phyloP scores from a whole-genome alignment of 2,329 filamentous ascomycete species.

The Fonsecaea pedrosoi region DNA sequence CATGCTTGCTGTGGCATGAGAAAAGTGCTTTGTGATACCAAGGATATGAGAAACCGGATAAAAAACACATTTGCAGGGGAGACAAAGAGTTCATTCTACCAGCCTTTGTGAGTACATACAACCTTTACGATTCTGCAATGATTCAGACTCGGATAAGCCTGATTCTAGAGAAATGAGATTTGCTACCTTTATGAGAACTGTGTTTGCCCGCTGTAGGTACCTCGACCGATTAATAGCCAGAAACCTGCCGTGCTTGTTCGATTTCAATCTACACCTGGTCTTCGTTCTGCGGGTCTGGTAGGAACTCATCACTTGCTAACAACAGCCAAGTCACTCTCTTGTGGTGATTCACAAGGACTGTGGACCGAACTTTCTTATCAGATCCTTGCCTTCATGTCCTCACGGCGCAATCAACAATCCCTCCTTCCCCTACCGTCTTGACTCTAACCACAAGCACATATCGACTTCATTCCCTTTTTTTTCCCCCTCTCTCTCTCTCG shows the following conservation, averaged over 20 bases:
- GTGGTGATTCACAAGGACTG: not conserved
- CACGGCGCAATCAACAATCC: not conserved
- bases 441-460: not conserved
- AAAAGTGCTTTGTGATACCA: constrained; percentile 6
- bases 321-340: not conserved
- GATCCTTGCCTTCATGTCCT: constrained; percentile 5
- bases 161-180: constrained; percentile 6
- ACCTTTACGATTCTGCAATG: constrained; percentile 4
- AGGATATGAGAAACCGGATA: not conserved
- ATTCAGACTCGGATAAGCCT: not conserved
- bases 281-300: not conserved
- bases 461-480: constrained; percentile 2
- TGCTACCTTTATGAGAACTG: not conserved
- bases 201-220: not conserved
- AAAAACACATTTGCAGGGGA: not conserved
- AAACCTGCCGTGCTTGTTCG: not conserved
- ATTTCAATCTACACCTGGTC: not conserved
- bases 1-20: constrained; percentile 28
- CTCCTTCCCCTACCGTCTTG: not conserved
- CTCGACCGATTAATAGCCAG: not conserved
- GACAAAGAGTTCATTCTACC: not conserved
- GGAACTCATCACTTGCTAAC: not conserved
- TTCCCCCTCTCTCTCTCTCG: not conserved
- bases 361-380: not conserved
- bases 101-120: constrained; percentile 14